These are phyloP conservation scores for Bothriochloa decipiens DNA, from an alignment of 176 grass and related monocot genomes.

Conservation along the genomic window DNA sequence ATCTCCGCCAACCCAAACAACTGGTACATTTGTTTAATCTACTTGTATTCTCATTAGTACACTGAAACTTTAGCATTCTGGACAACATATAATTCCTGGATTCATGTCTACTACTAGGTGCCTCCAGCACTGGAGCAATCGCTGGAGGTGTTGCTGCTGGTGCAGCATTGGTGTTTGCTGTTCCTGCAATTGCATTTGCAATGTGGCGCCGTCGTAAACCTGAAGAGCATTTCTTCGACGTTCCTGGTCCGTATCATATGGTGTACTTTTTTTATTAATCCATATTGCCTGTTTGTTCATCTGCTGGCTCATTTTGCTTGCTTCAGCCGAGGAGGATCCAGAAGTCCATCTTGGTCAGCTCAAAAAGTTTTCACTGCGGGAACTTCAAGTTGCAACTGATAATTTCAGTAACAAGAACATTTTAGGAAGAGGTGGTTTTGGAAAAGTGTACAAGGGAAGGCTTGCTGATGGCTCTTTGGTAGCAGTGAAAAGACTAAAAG, in stretches of 20 bases:
- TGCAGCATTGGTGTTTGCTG: slow-evolving; percentile 59
- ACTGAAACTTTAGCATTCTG: slow-evolving; percentile 17
- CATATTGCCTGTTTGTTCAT: slow-evolving; percentile 31
- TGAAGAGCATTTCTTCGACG: slow-evolving; percentile 76
- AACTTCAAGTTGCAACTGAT: slow-evolving; percentile 69
- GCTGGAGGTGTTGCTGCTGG: slow-evolving; percentile 61
- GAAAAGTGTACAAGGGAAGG: slow-evolving; percentile 79
- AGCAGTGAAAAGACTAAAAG: slow-evolving; percentile 73
- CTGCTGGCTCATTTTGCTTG: slow-evolving; percentile 15
- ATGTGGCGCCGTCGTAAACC: slow-evolving; percentile 71
- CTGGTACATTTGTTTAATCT: slow-evolving; percentile 41
- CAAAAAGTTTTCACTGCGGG: slow-evolving; percentile 70
- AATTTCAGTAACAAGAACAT: slow-evolving; percentile 68
- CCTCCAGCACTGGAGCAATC: slow-evolving; percentile 51
- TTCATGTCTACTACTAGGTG: slow-evolving; percentile 44
- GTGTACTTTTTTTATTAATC: slow-evolving; percentile 15
- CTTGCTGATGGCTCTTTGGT: slow-evolving; percentile 74
- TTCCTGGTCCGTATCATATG: slow-evolving; percentile 54
- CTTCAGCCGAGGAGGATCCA: slow-evolving; percentile 71
- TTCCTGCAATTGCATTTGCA: slow-evolving; percentile 68
- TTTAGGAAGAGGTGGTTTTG: slow-evolving; percentile 77
- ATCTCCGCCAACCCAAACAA: slow-evolving; percentile 44
- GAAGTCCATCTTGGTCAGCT: slow-evolving; percentile 82
- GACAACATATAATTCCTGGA: neutral
- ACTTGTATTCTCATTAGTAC: slow-evolving; percentile 19